Evolutionary conservation across 2,329 filamentous ascomycete species (phyloP).

Genomic region (Fusarium virguliforme): DNA sequence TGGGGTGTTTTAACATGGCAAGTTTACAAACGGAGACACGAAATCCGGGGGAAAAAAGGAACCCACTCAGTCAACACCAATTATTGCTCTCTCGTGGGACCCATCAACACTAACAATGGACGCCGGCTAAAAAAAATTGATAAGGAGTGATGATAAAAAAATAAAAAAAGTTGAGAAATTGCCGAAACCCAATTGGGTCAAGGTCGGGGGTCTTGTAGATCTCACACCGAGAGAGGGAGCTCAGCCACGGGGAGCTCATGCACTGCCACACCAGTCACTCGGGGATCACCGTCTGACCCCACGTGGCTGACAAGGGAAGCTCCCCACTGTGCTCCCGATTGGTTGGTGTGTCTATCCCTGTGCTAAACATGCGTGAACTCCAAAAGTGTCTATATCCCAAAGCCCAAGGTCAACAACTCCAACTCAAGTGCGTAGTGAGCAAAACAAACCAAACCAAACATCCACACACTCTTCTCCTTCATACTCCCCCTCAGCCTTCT

Average conservation of each 20-base stretch:
- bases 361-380: slow-evolving; percentile 8
- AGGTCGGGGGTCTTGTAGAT: slow-evolving; percentile 1
- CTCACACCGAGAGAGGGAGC: not conserved
- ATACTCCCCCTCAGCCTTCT: not conserved
- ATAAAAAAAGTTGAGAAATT: slow-evolving; percentile 25
- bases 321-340: slow-evolving; percentile 46
- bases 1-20: slow-evolving; percentile 1
- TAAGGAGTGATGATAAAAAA: slow-evolving; percentile 20
- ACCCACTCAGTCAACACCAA: slow-evolving; percentile 25
- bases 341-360: slow-evolving; percentile 33
- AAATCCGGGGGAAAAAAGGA: slow-evolving; percentile 31
- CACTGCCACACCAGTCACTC: slow-evolving; percentile 30
- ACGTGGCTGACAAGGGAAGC: slow-evolving; percentile 38
- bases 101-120: slow-evolving; percentile 23
- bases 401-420: not conserved
- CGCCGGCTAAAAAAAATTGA: slow-evolving; percentile 14
- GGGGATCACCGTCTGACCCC: slow-evolving; percentile 35
- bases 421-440: not conserved
- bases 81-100: slow-evolving; percentile 22
- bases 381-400: slow-evolving; percentile 8
- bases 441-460: not conserved
- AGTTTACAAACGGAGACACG: slow-evolving; percentile 15
- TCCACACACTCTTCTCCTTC: not conserved
- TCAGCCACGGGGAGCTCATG: slow-evolving; percentile 26
- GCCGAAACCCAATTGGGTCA: slow-evolving; percentile 38